phyloP scores from a whole-genome alignment of 2,329 filamentous ascomycete species.

The Epichloe coenophiala region DNA sequence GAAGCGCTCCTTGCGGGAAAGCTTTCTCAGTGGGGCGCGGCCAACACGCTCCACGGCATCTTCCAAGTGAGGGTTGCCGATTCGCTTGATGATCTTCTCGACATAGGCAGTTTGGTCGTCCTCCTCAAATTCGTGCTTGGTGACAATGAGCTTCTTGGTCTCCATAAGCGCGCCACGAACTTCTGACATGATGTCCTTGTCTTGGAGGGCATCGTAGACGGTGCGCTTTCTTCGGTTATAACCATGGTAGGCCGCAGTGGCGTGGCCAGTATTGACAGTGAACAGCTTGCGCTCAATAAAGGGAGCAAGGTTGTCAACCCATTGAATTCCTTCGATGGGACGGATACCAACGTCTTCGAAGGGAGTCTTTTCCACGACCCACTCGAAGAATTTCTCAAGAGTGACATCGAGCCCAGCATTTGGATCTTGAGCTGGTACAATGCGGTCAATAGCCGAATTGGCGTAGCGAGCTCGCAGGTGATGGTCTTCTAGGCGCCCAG shows the following conservation, averaged over 20 bases:
- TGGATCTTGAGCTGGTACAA: conserved; percentile 80
- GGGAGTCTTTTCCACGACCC: conserved; percentile 83
- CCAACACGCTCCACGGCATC: conserved; percentile 92
- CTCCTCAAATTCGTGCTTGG: conserved; percentile 68
- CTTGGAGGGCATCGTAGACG: conserved; percentile 77
- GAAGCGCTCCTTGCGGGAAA: conserved; percentile 90
- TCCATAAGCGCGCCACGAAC: conserved; percentile 72
- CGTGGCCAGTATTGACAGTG: conserved; percentile 97
- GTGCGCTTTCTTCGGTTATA: conserved; percentile 75
- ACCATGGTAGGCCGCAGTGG: conserved; percentile 90
- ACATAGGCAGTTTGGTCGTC: conserved; percentile 77
- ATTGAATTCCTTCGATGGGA: conserved; percentile 76
- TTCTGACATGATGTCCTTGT: conserved; percentile 64
- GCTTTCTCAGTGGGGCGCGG: conserved; percentile 84
- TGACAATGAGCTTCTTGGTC: conserved; percentile 73
- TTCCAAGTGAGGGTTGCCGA: conserved; percentile 85
- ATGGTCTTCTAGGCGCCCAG: conserved; percentile 53
- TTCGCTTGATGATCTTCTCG: conserved; percentile 80
- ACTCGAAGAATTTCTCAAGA: conserved; percentile 98
- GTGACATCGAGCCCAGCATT: conserved; percentile 77
- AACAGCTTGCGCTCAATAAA: conserved; percentile 99
- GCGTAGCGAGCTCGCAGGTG: conserved; percentile 72
- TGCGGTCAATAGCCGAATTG: conserved; percentile 97
- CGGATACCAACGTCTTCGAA: conserved; percentile 57
- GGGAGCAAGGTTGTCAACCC: conserved; percentile 79